These are phyloP conservation scores for Thalassiosira exigua DNA, from an alignment of 352 stramenopile species.

Conservation along the genomic window DNA sequence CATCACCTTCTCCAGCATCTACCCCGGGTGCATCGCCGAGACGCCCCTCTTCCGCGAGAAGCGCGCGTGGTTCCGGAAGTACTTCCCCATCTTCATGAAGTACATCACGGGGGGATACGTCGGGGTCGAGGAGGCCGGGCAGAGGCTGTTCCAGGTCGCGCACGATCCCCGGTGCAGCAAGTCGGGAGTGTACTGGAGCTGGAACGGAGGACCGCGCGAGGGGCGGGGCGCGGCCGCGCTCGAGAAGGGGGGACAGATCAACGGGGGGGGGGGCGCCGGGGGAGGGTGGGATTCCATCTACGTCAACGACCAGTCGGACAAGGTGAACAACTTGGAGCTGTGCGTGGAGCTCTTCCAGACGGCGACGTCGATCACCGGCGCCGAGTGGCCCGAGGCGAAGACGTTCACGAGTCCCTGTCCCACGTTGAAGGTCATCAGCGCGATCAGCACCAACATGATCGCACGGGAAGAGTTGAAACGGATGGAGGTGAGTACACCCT, in stretches of 20 bases:
- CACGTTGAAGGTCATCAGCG: slow-evolving; percentile 85
- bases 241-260: slow-evolving; percentile 84
- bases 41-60: slow-evolving; percentile 85
- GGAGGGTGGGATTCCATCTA: slow-evolving; percentile 87
- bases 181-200: slow-evolving; percentile 81
- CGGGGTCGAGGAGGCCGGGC: slow-evolving; percentile 85
- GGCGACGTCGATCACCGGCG: slow-evolving; percentile 80
- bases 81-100: slow-evolving; percentile 89
- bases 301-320: slow-evolving; percentile 86
- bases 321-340: slow-evolving; percentile 84
- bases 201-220: slow-evolving; percentile 86
- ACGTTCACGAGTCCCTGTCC: slow-evolving; percentile 82
- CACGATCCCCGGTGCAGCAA: slow-evolving; percentile 86
- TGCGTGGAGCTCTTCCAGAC: slow-evolving; percentile 78
- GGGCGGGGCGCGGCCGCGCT: slow-evolving; percentile 81
- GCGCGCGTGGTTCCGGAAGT: slow-evolving; percentile 86
- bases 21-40: slow-evolving; percentile 87
- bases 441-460: slow-evolving; percentile 80
- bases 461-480: slow-evolving; percentile 84
- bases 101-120: slow-evolving; percentile 87
- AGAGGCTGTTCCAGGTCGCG: slow-evolving; percentile 84
- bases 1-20: slow-evolving; percentile 86
- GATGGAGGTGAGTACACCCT: slow-evolving; percentile 60
- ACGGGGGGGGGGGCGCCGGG: slow-evolving; percentile 79
- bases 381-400: slow-evolving; percentile 80